Evolutionary conservation across 1,139 yeast genomes (phyloP), one percentile per base, ranked within the genome.

Genomic region (Kodamaea alishanica): DNA sequence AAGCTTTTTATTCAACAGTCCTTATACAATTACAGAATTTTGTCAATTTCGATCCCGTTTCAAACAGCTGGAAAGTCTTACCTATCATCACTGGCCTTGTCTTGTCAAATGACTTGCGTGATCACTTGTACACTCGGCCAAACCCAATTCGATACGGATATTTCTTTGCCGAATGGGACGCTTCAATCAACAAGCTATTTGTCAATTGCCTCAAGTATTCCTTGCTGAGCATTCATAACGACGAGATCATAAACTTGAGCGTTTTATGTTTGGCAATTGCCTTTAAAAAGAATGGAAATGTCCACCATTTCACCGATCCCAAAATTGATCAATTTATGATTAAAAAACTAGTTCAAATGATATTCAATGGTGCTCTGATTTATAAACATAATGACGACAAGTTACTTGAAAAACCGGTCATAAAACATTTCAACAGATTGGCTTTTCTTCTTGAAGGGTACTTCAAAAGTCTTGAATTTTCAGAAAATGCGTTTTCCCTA

Each of bases 61-160:
- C 42, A 2, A 71, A 70, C 43, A 51, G 71, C 40, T 80, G 87
- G 87, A 77, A 77, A 51, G 73, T 72, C 2, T 46, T 77, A 10
- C 82, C 87, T 0, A 60, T 81, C 1, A 54, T 81, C 8, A 60
- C 81, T 0, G 90, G 89, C 0, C 53, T 82, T 20, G 43, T 68
- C 12, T 52, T 76, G 10, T 66, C 82, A 0, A 63, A 60, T 38
- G 59, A 60, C 1, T 46, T 67, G 32, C 54, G 75, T 43, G 66
- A 69, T 41, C 60, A 62, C 15, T 55, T 66, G 49, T 67, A 63
- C 47, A 51, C 65, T 8, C 45, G 52, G 23, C 32, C 44, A 30
- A 43, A 45, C 20, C 10, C 49, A 2, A 9, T 66, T 8, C 63
- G 61, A 30, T 65, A 59, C 41, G 51, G 53, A 29, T 61, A 65